These are phyloP conservation scores for Paramyrothecium sp. DNA, from an alignment of 2,329 filamentous ascomycete species.

Conservation along the genomic window DNA sequence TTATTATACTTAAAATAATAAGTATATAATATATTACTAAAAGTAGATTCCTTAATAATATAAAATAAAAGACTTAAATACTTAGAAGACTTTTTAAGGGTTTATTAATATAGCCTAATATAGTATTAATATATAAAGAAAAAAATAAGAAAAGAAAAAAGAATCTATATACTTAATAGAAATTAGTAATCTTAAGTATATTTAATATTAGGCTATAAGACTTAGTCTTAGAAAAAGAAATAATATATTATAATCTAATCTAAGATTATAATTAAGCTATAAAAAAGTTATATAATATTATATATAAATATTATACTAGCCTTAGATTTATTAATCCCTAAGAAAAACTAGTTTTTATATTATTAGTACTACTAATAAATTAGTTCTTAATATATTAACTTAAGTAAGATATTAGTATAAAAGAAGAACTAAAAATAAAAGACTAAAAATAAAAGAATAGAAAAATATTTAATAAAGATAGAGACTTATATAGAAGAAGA, in stretches of 20 bases:
- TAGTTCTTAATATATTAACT: background rate
- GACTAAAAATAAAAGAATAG: background rate
- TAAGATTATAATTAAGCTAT: too few relatives aligned
- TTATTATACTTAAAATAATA: too few relatives aligned
- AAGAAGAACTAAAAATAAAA: background rate
- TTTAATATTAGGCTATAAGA: too few relatives aligned
- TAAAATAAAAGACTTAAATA: too few relatives aligned
- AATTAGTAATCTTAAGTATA: too few relatives aligned
- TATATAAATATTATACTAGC: background rate
- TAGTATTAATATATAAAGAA: background rate
- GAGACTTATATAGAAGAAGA: too few relatives aligned
- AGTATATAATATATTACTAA: background rate
- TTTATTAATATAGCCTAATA: background rate
- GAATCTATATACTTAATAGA: too few relatives aligned
- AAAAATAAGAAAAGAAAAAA: background rate
- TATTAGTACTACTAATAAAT: too few relatives aligned
- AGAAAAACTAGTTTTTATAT: background rate
- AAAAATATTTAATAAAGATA: too few relatives aligned
- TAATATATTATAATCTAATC: background rate
- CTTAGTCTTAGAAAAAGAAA: too few relatives aligned
- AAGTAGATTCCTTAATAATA: too few relatives aligned
- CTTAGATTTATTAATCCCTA: background rate
- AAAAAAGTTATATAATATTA: background rate
- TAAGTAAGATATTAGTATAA: background rate
- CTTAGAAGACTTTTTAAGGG: too few relatives aligned